Evolutionary conservation across 495 filamentous ascomycete species (phyloP).

Genomic region (Penicillium cinerascens): DNA sequence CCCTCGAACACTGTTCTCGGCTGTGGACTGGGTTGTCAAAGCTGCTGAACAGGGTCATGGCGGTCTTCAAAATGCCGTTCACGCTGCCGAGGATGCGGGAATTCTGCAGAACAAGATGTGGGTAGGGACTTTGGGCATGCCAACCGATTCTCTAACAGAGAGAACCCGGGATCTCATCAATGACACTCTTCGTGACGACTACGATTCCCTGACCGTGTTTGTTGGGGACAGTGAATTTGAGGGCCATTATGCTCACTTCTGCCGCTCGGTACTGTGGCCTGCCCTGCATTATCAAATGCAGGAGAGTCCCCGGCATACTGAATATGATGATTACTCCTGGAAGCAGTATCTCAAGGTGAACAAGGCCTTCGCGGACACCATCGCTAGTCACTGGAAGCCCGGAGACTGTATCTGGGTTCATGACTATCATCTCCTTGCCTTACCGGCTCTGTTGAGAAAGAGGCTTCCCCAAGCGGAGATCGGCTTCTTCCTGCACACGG

Average conservation of each 20-base stretch:
- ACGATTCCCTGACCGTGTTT: constrained; percentile 73
- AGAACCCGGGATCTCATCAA: constrained; percentile 69
- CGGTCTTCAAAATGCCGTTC: constrained; percentile 76
- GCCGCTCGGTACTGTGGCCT: constrained; percentile 80
- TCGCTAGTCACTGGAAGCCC: constrained; percentile 77
- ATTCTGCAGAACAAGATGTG: constrained; percentile 63
- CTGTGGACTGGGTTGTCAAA: constrained; percentile 70
- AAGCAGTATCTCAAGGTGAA: constrained; percentile 83
- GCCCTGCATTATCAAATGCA: constrained; percentile 94
- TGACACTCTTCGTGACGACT: constrained; percentile 69
- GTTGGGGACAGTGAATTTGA: constrained; percentile 81
- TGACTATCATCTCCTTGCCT: constrained; percentile 84
- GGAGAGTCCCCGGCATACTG: constrained; percentile 89
- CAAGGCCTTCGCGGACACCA: constrained; percentile 79
- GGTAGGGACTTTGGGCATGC: constrained; percentile 87
- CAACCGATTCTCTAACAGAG: constrained; percentile 71
- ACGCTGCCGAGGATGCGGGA: constrained; percentile 61
- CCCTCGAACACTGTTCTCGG: constrained; percentile 56
- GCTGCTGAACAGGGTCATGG: constrained; percentile 83
- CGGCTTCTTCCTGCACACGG: constrained; percentile 87
- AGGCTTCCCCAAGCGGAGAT: constrained; percentile 78
- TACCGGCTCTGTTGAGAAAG: constrained; percentile 76
- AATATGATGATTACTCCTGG: constrained; percentile 94
- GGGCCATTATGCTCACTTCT: constrained; percentile 85
- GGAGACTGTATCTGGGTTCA: constrained; percentile 88